Conservation (phyloP, 805 yeast genomes). For the Nakazawaea pomicola region DNA sequence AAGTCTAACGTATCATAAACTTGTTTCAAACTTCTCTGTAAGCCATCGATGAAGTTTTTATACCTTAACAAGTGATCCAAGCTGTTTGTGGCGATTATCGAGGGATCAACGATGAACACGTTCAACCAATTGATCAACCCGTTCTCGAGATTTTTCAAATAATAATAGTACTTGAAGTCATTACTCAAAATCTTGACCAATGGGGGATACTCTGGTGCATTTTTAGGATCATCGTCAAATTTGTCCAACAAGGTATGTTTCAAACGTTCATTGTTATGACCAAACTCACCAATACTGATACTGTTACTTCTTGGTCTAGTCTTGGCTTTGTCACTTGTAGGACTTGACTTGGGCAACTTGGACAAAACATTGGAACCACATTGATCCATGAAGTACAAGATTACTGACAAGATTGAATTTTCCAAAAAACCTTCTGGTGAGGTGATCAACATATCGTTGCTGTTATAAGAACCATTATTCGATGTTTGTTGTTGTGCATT, state of each 20-base stretch:
- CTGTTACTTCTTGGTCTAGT: constrained; percentile 13
- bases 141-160: constrained; percentile 22
- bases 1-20: constrained; percentile 10
- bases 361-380: constrained; percentile 19
- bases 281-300: constrained; percentile 18
- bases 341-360: constrained; percentile 3
- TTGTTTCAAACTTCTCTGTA: constrained; percentile 7
- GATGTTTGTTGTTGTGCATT: constrained; percentile 18
- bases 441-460: constrained; percentile 17
- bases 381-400: constrained; percentile 23
- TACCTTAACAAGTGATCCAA: constrained; percentile 11
- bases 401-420: constrained; percentile 24
- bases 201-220: constrained; percentile 12
- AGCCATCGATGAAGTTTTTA: constrained; percentile 6
- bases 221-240: constrained; percentile 11
- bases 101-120: constrained; percentile 15
- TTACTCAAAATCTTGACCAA: constrained; percentile 15
- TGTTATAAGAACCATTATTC: constrained; percentile 9
- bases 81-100: constrained; percentile 3
- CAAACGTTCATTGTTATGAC: constrained; percentile 23
- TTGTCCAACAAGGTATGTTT: constrained; percentile 11
- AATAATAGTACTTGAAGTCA: constrained; percentile 20
- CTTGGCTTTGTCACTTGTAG: not conserved
- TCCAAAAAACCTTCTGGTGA: constrained; percentile 16
- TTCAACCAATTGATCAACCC: constrained; percentile 22